These are phyloP conservation scores for Hemileccinum rubropunctum DNA, from an alignment of 768 basidiomycete genomes.

Conservation along the genomic window DNA sequence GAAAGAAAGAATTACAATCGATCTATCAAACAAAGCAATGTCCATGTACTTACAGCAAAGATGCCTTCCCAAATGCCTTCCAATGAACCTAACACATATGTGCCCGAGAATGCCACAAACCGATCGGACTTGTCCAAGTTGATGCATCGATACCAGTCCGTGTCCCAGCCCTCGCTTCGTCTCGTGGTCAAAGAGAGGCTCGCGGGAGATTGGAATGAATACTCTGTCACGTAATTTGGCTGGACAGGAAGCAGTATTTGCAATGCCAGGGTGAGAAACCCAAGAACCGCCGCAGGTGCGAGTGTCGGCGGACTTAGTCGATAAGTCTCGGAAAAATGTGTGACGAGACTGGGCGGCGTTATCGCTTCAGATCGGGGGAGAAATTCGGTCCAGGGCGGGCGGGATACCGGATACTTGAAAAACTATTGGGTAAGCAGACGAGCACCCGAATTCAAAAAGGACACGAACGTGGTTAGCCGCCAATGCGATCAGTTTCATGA, in stretches of 20 bases:
- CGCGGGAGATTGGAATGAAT: conserved; percentile 14
- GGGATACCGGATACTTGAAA: conserved; percentile 58
- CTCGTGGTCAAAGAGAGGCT: conserved; percentile 11
- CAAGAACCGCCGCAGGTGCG: conserved; percentile 68
- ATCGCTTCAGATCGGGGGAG: conserved; percentile 31
- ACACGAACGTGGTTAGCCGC: conserved; percentile 60
- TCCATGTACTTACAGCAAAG: conserved; percentile 56
- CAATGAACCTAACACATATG: conserved; percentile 63
- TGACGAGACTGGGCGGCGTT: conserved; percentile 21
- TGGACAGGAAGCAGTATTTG: conserved; percentile 12
- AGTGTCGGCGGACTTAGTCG: conserved; percentile 57
- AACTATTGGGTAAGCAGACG: conserved; percentile 5
- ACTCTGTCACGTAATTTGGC: background rate
- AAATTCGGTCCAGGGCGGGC: conserved; percentile 58
- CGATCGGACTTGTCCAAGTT: conserved; percentile 34
- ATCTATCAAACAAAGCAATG: background rate
- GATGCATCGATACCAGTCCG: conserved; percentile 64
- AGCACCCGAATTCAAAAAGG: conserved; percentile 12
- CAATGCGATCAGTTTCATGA: conserved; percentile 61
- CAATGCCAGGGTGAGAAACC: conserved; percentile 55
- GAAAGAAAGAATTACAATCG: background rate
- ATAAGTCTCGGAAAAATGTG: conserved; percentile 46
- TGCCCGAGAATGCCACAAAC: conserved; percentile 37
- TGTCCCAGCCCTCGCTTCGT: conserved; percentile 59
- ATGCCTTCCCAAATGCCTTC: conserved; percentile 81